phyloP scores from a whole-genome alignment of 345 rosid species.

The Lumnitzera racemosa region DNA sequence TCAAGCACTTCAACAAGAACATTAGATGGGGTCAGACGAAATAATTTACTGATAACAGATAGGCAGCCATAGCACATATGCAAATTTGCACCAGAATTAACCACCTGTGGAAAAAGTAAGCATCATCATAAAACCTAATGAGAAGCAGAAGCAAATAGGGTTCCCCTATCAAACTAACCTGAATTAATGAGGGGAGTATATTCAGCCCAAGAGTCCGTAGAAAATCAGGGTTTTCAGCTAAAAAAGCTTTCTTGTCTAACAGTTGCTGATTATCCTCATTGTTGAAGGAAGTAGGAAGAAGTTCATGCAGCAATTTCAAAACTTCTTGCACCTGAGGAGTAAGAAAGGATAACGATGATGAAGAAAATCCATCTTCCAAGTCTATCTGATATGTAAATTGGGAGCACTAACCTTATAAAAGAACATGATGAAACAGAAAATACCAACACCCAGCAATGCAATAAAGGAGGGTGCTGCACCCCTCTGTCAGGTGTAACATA shows the following conservation, averaged over 20 bases:
- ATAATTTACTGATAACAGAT: constrained; percentile 58
- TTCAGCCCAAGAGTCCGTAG: constrained; percentile 55
- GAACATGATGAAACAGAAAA: too few species aligned
- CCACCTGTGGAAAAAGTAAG: constrained; percentile 42
- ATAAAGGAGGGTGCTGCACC: too few species aligned
- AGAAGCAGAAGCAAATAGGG: constrained; percentile 4
- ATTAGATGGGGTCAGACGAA: constrained; percentile 57
- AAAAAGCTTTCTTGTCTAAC: constrained; percentile 56
- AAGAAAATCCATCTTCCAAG: neutral
- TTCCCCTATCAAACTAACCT: constrained; percentile 33
- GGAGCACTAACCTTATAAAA: too few species aligned
- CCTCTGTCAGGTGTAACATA: too few species aligned
- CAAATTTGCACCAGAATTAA: constrained; percentile 77
- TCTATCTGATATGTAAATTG: too few species aligned
- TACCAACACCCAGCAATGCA: too few species aligned
- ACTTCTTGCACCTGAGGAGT: constrained; percentile 71
- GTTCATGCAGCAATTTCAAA: constrained; percentile 80
- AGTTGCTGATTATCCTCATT: constrained; percentile 32
- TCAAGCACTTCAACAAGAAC: constrained; percentile 56
- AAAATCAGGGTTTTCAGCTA: constrained; percentile 51
- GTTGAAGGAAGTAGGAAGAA: constrained; percentile 50
- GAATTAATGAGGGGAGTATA: constrained; percentile 61
- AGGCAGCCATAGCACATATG: constrained; percentile 78
- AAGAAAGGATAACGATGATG: constrained; percentile 4
- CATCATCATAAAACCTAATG: constrained; percentile 9